Conservation (phyloP, 768 basidiomycete genomes). For the Fomitopsis pulvina region DNA sequence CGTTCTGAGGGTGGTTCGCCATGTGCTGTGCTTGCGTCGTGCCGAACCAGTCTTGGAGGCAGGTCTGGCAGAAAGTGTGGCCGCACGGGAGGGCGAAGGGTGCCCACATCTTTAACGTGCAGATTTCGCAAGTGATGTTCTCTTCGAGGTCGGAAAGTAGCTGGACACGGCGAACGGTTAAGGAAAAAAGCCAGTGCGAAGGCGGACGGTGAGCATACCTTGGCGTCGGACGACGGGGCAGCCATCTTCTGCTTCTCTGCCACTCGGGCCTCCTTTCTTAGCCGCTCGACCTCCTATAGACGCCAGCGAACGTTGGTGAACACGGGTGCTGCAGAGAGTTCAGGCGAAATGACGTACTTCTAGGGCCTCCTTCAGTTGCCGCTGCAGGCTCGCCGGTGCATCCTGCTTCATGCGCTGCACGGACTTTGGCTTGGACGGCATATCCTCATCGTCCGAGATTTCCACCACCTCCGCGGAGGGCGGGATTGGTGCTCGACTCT, state of each 20-base stretch:
- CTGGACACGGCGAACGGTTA: neutral
- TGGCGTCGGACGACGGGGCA: neutral
- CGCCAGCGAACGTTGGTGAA: neutral
- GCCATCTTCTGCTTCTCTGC: neutral
- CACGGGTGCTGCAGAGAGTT: neutral
- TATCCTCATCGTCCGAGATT: conserved; percentile 19
- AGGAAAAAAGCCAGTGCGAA: neutral
- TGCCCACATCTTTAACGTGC: conserved; percentile 54
- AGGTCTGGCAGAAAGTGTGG: conserved; percentile 61
- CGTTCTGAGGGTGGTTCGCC: conserved; percentile 35
- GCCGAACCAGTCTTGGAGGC: conserved; percentile 49
- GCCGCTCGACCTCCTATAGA: conserved; percentile 9
- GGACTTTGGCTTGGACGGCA: conserved; percentile 2
- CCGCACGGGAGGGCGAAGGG: conserved; percentile 64
- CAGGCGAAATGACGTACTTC: conserved; percentile 5
- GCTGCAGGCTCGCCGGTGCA: neutral
- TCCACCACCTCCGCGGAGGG: conserved; percentile 14
- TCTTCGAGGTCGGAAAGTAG: conserved; percentile 37
- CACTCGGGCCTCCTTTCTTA: neutral
- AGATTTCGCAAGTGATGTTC: conserved; percentile 56
- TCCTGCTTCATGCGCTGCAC: neutral
- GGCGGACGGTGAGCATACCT: neutral
- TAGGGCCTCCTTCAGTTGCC: conserved; percentile 9
- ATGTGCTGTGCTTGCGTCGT: conserved; percentile 45
- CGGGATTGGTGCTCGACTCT: conserved; percentile 6